Percentiles rank a stretch among this genome's conserved stretches.
Evolutionary conservation across 495 filamentous ascomycete species (phyloP).

Genomic region (Talaromyces liani): DNA sequence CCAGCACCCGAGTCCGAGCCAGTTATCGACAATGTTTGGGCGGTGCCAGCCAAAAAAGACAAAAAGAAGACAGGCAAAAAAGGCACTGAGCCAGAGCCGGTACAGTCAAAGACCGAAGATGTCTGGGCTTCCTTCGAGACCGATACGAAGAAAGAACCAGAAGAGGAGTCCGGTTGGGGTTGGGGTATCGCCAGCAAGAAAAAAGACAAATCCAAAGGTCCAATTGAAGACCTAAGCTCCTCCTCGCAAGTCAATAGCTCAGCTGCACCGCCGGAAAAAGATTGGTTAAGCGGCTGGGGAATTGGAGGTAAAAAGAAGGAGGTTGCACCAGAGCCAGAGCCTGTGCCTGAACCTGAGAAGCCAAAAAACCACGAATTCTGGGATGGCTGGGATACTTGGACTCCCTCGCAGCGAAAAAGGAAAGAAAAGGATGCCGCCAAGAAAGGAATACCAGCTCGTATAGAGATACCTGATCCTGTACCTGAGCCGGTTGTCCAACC

Average conservation of each 20-base stretch:
- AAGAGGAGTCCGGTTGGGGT: constrained; percentile 16
- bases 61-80: constrained; percentile 6
- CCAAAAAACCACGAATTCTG: constrained; percentile 11
- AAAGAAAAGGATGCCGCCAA: constrained; percentile 14
- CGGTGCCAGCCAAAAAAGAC: constrained; percentile 23
- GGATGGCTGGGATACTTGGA: constrained; percentile 5
- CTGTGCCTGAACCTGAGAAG: background rate
- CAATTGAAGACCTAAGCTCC: constrained; percentile 2
- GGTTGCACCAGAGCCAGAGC: background rate
- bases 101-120: constrained; percentile 1
- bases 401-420: constrained; percentile 10
- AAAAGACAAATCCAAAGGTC: constrained; percentile 8
- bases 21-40: constrained; percentile 23
- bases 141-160: constrained; percentile 26
- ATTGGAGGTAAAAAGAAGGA: constrained; percentile 24
- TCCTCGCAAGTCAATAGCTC: constrained; percentile 8
- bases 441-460: constrained; percentile 2
- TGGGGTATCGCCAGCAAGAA: constrained; percentile 4
- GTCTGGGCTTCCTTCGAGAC: constrained; percentile 10
- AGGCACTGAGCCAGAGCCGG: constrained; percentile 9
- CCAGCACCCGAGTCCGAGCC: constrained; percentile 14
- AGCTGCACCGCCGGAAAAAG: constrained; percentile 19
- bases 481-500: background rate
- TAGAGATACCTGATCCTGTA: background rate
- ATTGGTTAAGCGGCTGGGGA: constrained; percentile 25